phyloP scores from a whole-genome alignment of 2,329 filamentous ascomycete species.

The Knoxdaviesia capensis region DNA sequence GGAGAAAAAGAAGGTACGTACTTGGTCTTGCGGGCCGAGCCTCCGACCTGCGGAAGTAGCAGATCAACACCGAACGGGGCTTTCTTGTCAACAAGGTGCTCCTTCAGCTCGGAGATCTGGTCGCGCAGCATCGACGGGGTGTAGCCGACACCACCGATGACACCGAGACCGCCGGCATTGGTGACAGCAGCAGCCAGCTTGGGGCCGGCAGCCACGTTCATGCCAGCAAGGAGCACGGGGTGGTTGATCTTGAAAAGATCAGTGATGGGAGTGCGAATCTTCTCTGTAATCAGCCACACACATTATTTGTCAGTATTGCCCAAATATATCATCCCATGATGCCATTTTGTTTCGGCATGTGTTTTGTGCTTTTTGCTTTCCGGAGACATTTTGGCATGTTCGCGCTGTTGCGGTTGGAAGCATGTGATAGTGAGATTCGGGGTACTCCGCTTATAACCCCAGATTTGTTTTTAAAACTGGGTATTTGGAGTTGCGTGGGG shows the following conservation, averaged over 20 bases:
- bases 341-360: no score
- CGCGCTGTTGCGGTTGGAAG: no score
- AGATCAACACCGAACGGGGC: conserved; percentile 91
- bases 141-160: conserved; percentile 90
- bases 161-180: conserved; percentile 88
- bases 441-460: no score
- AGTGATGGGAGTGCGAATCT: conserved; percentile 78
- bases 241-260: conserved; percentile 98
- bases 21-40: conserved; percentile 88
- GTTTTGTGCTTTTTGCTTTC: no score
- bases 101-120: conserved; percentile 88
- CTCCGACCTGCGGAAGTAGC: conserved; percentile 83
- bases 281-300: conserved; percentile 31
- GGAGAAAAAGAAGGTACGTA: conserved; percentile 13
- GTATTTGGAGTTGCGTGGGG: no score
- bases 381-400: no score
- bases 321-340: no score
- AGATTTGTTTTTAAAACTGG: no score
- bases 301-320: not conserved
- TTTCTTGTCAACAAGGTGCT: conserved; percentile 70
- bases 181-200: conserved; percentile 93
- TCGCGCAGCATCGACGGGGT: conserved; percentile 93
- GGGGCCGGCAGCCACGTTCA: conserved; percentile 96
- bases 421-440: no score
- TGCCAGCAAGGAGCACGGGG: conserved; percentile 84